phyloP scores from a whole-genome alignment of 306 rosid genomes.

The Alnus glutinosa region DNA sequence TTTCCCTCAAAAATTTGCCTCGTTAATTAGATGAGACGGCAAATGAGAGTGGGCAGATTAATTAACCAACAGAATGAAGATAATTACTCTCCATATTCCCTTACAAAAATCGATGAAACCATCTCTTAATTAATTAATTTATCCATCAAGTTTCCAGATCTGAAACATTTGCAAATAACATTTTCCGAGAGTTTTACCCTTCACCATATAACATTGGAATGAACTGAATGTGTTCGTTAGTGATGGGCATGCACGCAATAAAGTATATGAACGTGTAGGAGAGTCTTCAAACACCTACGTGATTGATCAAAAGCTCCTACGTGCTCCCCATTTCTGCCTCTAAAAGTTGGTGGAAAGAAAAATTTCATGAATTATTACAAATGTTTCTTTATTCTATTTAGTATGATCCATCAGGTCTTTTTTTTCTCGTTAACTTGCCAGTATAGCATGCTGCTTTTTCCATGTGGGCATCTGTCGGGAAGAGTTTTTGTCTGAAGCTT shows the following conservation, averaged over 20 bases:
- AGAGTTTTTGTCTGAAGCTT: neutral
- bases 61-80: no score
- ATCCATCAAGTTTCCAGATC: no score
- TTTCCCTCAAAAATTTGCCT: no score
- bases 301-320: conserved; percentile 17
- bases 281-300: conserved; percentile 7
- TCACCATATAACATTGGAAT: neutral
- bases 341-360: neutral
- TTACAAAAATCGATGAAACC: no score
- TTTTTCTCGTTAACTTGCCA: neutral
- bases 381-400: neutral
- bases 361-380: neutral
- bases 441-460: neutral
- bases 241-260: neutral
- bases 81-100: no score
- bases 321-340: conserved; percentile 7
- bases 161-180: neutral
- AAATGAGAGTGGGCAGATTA: no score
- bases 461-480: neutral
- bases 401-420: neutral
- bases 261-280: conserved; percentile 1
- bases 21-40: no score
- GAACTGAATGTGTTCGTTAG: neutral
- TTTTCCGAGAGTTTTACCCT: neutral
- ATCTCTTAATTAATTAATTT: no score